Percentiles rank a stretch among this genome's conserved stretches.
phyloP scores from a whole-genome alignment of 1,284 basidiomycete species.

The Sanguinoderma infundibulare region DNA sequence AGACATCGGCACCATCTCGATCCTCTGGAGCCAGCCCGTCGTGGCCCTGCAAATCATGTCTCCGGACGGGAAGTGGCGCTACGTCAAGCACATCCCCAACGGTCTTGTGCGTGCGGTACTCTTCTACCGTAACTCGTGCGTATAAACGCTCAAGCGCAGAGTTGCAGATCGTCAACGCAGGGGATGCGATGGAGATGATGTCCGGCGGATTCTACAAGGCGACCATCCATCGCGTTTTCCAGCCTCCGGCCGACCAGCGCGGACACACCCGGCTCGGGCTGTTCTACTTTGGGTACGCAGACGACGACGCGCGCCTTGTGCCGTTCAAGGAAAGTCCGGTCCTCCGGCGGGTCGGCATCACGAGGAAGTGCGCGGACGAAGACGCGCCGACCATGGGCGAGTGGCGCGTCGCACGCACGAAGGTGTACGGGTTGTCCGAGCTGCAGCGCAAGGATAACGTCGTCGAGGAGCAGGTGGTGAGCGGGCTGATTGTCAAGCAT shows the following conservation, averaged over 20 bases:
- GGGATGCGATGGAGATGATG: slow-evolving; percentile 61
- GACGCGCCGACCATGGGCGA: slow-evolving; percentile 41
- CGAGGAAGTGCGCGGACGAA: slow-evolving; percentile 36
- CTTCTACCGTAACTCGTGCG: neutral
- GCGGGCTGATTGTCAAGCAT: slow-evolving; percentile 48
- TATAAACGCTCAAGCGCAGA: neutral
- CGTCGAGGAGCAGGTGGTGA: slow-evolving; percentile 48
- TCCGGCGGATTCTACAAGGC: slow-evolving; percentile 53
- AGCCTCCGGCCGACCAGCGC: slow-evolving; percentile 53
- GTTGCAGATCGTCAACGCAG: slow-evolving; percentile 56
- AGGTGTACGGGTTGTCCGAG: slow-evolving; percentile 39
- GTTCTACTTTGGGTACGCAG: slow-evolving; percentile 49
- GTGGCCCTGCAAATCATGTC: slow-evolving; percentile 60
- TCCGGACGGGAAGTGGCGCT: slow-evolving; percentile 58
- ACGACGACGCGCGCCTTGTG: slow-evolving; percentile 38
- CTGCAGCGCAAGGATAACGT: slow-evolving; percentile 39
- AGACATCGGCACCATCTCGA: slow-evolving; percentile 61
- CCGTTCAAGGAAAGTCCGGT: slow-evolving; percentile 46
- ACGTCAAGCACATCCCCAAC: slow-evolving; percentile 63
- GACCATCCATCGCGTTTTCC: slow-evolving; percentile 43
- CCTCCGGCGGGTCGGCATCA: slow-evolving; percentile 39
- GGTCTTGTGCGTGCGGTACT: slow-evolving; percentile 46
- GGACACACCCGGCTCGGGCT: slow-evolving; percentile 51
- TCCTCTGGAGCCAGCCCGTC: slow-evolving; percentile 65
- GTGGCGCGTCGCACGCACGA: slow-evolving; percentile 42